Base-by-base conservation (phyloP, 192 early-diverging fungal genomes). In the Dispira simplex region DNA sequence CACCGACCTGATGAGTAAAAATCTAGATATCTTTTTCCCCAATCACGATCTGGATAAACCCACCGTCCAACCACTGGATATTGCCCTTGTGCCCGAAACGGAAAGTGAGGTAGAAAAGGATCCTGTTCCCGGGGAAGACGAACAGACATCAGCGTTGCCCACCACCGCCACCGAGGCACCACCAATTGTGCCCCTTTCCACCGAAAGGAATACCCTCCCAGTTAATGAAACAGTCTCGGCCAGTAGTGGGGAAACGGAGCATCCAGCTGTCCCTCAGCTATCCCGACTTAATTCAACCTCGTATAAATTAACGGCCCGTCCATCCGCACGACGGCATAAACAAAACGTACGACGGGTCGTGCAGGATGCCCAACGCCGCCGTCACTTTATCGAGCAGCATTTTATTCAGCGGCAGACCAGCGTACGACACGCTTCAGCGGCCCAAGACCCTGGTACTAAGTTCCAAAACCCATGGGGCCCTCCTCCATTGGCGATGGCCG, bases 21-120 rank as follows among this genome's bases (percentile, higher is more conserved):
- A 88, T 62, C 71, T 88, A 56, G 85, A 85, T 46, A 72, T 79
- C 65, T 90, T 82, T 64, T 84, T 90, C 65, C 86, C 85, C 26
- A 80, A 73, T n/a, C 83, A 88, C 49, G 85, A 90, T 63, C 67
- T 90, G 51, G 88, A 90, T 64, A 73, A 77, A 51, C 82, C 78
- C n/a, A 85, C 88, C 55, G 74, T 83, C 18, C 81, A 83, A 67
- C 57, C 71, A 51, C 48, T 51, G 21, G 18, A 16, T 23, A 20
- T 23, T 8, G 48, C 48, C 1, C 48, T 51, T 51, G 48, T 23
- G 1, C 32, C 32, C 32, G 32, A 39, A 39, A 39, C 32, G 6
- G 32, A 39, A 39, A 39, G 32, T 6, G 32, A 39, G 32, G 32
- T 39, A 6, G 32, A 39, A 39, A 39, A 39, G 32, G 3, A 39